Base-by-base conservation (phyloP, 352 stramenopile species). In the Phytophthora vignae region DNA sequence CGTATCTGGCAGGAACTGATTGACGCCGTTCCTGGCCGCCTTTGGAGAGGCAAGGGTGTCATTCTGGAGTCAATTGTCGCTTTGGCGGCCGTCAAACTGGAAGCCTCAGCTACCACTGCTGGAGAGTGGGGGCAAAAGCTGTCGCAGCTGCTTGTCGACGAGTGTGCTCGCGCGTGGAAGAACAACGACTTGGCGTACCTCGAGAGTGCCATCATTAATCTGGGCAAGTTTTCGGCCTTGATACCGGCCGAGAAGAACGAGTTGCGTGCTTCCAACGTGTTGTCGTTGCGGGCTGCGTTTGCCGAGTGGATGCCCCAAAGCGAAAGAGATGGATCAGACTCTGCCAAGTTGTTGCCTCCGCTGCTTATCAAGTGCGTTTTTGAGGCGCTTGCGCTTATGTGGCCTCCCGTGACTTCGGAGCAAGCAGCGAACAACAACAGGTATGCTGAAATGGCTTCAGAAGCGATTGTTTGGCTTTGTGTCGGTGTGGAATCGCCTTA, bases 31-130 rank as follows among this genome's bases (percentile, higher is more conserved):
- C 88, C 88, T 6, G 88, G 88, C 2, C 81, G 85, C 48, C 70
- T 95, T 2, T 95, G 88, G 88, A 85, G 74, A 36, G 87, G 88
- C 46, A 95, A 95, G 53, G 88, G 88, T 12, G 82, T 87, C 19
- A 79, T 94, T 33, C 64, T 95, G 9, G 88, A 95, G 55, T 84
- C 88, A 14, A 77, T 95, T 6, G 84, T 91, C 3, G 73, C 75
- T 2, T 71, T 91, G n/a, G 79, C 80, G 3, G 46, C 55, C 46
- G 69, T 85, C 2, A 81, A 74, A 61, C 22, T 73, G 31, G 65
- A 72, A 14, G 25, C 25, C 25, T 29, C 25, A 29, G 25, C 25
- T 29, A 68, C 33, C 0, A 48, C 12, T 9, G 58, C 73, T 33
- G 52, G 57, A 0, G 50, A 79, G 6, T 82, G 79, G 57, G 74